phyloP scores from a whole-genome alignment of 129 eudicot species.

The Dittrichia graveolens region DNA sequence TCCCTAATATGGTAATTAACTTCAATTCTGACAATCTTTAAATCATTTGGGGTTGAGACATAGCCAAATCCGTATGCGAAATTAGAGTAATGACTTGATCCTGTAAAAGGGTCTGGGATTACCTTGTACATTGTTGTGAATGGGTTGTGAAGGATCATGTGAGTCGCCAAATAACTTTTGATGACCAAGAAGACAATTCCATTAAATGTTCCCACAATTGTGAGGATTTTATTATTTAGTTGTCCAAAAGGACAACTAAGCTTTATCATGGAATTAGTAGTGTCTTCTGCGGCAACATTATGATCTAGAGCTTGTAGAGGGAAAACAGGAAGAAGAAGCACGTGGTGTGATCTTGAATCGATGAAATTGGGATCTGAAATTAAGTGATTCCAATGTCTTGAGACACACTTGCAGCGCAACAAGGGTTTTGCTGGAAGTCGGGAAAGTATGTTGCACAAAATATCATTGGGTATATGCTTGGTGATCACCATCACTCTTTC shows the following conservation, averaged over 20 bases:
- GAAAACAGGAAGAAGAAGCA: background rate
- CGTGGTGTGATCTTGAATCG: constrained; percentile 2
- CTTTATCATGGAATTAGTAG: background rate
- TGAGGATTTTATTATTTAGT: background rate
- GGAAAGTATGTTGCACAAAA: background rate
- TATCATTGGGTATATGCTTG: background rate
- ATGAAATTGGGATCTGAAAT: constrained; percentile 1
- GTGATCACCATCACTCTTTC: background rate
- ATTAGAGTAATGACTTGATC: background rate
- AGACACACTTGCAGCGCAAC: constrained; percentile 1
- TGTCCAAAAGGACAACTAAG: background rate
- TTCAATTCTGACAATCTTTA: background rate
- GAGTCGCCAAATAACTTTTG: background rate
- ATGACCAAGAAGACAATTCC: background rate
- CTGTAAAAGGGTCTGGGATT: background rate
- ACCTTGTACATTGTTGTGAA: background rate
- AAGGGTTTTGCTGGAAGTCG: constrained; percentile 1
- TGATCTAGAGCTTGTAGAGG: background rate
- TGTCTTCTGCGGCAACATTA: background rate
- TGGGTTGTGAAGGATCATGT: background rate
- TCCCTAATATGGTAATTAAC: background rate
- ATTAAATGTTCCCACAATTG: background rate
- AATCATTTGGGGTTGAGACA: background rate
- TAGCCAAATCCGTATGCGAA: constrained; percentile 2
- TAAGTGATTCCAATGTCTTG: background rate